Evolutionary conservation across 495 filamentous ascomycete genomes (phyloP).

Genomic region (Trichoderma orchidacearum): DNA sequence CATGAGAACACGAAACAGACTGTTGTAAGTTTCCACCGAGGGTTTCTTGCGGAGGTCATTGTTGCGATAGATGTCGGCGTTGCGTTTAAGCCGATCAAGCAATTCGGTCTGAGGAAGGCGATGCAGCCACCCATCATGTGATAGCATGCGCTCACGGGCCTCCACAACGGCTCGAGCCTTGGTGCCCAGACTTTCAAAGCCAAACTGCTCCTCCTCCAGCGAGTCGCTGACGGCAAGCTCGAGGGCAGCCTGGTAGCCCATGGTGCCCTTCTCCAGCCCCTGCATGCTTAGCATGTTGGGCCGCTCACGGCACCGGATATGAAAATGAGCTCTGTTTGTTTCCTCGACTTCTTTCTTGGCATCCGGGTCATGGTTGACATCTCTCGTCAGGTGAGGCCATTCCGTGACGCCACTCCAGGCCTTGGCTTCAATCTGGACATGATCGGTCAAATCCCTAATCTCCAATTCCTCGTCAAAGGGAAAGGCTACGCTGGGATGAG

Average conservation of each 20-base stretch:
- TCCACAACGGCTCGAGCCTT: conserved; percentile 27
- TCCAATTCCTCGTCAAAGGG: conserved; percentile 53
- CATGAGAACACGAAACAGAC: conserved; percentile 44
- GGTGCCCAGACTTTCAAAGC: conserved; percentile 29
- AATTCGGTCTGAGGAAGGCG: conserved; percentile 37
- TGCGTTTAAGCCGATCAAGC: conserved; percentile 36
- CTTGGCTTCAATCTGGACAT: conserved; percentile 38
- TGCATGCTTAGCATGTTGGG: conserved; percentile 68
- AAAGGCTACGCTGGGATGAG: conserved; percentile 52
- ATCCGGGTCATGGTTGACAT: conserved; percentile 25
- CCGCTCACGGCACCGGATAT: conserved; percentile 42
- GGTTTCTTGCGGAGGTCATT: conserved; percentile 20
- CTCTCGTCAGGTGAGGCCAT: conserved; percentile 33
- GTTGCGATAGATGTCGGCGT: conserved; percentile 29
- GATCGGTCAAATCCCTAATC: conserved; percentile 51
- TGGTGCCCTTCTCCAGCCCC: conserved; percentile 56
- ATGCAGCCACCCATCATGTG: conserved; percentile 32
- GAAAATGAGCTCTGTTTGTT: conserved; percentile 35
- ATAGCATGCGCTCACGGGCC: conserved; percentile 33
- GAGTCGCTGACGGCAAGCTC: conserved; percentile 55
- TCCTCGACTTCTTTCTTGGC: conserved; percentile 16
- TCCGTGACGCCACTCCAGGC: conserved; percentile 39
- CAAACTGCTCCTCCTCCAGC: conserved; percentile 36
- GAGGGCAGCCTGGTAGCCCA: conserved; percentile 62
- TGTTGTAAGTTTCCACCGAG: conserved; percentile 41